Percentiles rank a stretch among this genome's conserved stretches.
Evolutionary conservation across 2,329 filamentous ascomycete genomes (phyloP).

Genomic region (Calycina herbarum): DNA sequence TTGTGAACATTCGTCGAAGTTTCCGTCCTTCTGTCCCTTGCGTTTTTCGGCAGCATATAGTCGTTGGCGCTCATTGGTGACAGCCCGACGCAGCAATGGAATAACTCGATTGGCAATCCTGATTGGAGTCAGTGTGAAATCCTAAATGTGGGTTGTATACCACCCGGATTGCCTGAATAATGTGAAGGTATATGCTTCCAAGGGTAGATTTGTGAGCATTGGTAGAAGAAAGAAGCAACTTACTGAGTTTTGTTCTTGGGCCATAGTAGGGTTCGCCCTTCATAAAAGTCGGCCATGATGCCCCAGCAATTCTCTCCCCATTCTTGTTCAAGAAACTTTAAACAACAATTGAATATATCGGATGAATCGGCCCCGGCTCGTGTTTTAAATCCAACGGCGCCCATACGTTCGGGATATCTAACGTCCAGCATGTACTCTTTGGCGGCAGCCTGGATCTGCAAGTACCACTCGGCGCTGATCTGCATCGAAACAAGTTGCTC

Average conservation of each 20-base stretch:
- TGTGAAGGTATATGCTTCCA: background rate
- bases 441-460: conserved; percentile 35
- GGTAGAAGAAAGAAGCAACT: conserved; percentile 14
- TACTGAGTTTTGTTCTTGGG: conserved; percentile 35
- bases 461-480: conserved; percentile 32
- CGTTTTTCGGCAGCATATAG: conserved; percentile 32
- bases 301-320: conserved; percentile 36
- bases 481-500: conserved; percentile 34
- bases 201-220: background rate
- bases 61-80: conserved; percentile 39
- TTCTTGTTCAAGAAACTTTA: conserved; percentile 34
- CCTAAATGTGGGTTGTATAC: background rate
- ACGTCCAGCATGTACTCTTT: conserved; percentile 38
- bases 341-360: conserved; percentile 33
- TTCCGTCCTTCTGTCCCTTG: background rate
- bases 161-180: background rate
- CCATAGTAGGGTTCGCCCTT: conserved; percentile 32
- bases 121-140: conserved; percentile 18
- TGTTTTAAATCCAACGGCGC: conserved; percentile 31
- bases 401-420: conserved; percentile 33
- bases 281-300: conserved; percentile 18
- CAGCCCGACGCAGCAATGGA: conserved; percentile 37
- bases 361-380: conserved; percentile 32
- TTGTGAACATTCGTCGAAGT: background rate
- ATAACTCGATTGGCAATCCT: conserved; percentile 34